phyloP scores from a whole-genome alignment of 176 grass and related monocot genomes.

The Triticum urartu region DNA sequence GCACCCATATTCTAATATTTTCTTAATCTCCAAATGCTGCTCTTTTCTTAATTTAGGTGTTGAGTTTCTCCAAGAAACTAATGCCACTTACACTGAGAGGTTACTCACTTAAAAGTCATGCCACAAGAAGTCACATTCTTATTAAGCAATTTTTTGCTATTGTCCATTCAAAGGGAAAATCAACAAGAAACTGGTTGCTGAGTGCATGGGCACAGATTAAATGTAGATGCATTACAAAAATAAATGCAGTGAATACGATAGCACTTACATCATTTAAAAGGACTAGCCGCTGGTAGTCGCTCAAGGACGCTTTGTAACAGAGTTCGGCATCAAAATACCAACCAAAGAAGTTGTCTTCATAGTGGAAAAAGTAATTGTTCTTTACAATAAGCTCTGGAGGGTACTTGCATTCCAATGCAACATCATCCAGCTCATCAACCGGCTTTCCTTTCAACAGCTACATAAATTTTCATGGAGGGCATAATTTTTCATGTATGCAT shows the following conservation, averaged over 20 bases:
- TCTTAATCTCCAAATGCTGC: too few relatives aligned
- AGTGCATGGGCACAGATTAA: too few relatives aligned
- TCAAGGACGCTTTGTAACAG: not conserved
- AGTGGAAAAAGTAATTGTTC: not conserved
- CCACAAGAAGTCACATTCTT: not conserved
- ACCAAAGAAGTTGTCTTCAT: not conserved
- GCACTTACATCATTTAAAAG: not conserved
- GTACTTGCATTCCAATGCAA: not conserved
- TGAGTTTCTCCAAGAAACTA: not conserved
- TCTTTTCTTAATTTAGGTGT: not conserved
- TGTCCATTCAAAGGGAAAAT: too few relatives aligned
- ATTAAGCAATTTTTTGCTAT: too few relatives aligned
- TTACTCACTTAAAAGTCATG: not conserved
- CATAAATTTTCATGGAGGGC: too few relatives aligned
- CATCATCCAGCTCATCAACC: not conserved
- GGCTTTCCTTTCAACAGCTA: not conserved
- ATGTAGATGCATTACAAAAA: not conserved
- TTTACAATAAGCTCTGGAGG: not conserved
- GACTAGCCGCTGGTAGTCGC: conserved; percentile 12
- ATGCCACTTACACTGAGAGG: not conserved
- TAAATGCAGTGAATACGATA: not conserved
- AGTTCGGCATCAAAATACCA: not conserved
- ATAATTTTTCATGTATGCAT: too few relatives aligned
- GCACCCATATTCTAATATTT: too few relatives aligned
- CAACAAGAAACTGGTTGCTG: too few relatives aligned